Evolutionary conservation across 2,329 filamentous ascomycete genomes (phyloP), one percentile per base, ranked within the genome.

Genomic region (Sphaerostilbella broomeana): DNA sequence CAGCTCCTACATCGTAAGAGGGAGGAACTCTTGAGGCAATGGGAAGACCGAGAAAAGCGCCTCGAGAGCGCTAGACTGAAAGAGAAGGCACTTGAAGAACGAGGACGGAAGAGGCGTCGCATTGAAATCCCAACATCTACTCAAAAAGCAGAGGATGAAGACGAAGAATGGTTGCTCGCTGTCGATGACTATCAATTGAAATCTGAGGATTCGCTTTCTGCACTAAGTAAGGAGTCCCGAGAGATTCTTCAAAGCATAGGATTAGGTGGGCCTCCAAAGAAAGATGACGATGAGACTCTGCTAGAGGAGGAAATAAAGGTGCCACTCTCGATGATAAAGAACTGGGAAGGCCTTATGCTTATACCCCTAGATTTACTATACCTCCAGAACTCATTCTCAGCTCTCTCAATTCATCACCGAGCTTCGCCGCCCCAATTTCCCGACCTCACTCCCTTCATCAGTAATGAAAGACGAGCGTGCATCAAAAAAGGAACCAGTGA

Each of bases 321-420:
- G 52, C 51, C 56, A 48, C 35, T 35, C 30, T 19, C 32, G 32
- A 21, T n/a, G n/a, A n/a, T n/a, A n/a, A n/a, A n/a, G n/a, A n/a
- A n/a, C n/a, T n/a, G n/a, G n/a, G n/a, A n/a, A n/a, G n/a, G n/a
- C n/a, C n/a, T n/a, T n/a, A n/a, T n/a, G n/a, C n/a, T n/a, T n/a
- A n/a, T n/a, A n/a, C n/a, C n/a, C n/a, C 35, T 59, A 79, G 70
- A 85, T 95, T 36, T 94, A 86, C 60, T 95, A 90, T 63, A 92
- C 88, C 40, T 95, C 89, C 6, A 77, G 89, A 55, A 95, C 89
- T 1, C 89, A 95, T 60, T 95, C 89, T 3, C 89, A 95, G 55
- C 65, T 95, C 11, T 83, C 84, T 1, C 89, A 95, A 56, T 94
- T 95, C 59, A 81, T 90, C 13, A 75, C 79, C 28, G 89, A 95